Percentiles rank a stretch among this genome's conserved stretches.
Conservation (phyloP, 768 basidiomycete species). For the Mycena floridula region DNA sequence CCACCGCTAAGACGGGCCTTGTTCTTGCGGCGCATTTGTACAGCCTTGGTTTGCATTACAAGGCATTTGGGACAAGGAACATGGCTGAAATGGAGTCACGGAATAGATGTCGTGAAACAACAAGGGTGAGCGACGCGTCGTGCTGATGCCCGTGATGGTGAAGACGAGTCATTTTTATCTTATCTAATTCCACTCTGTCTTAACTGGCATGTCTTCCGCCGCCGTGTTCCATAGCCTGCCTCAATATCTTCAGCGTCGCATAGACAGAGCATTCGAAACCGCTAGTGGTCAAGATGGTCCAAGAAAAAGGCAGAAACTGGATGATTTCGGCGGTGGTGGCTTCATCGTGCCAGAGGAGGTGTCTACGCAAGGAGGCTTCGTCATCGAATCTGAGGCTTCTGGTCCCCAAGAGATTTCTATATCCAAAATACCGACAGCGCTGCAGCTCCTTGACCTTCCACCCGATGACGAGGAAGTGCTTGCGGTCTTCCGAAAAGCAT, state of each 20-base stretch:
- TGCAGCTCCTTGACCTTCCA: constrained; percentile 57
- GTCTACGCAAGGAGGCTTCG: constrained; percentile 25
- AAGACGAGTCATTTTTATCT: too few relatives aligned
- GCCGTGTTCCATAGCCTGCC: constrained; percentile 23
- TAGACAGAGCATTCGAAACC: constrained; percentile 47
- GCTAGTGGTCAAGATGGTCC: constrained; percentile 1
- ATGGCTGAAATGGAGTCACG: too few relatives aligned
- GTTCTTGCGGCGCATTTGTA: too few relatives aligned
- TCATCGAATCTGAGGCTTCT: constrained; percentile 20
- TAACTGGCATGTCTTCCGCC: constrained; percentile 4
- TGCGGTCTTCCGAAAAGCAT: constrained; percentile 68
- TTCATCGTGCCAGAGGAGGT: constrained; percentile 11
- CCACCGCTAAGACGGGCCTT: too few relatives aligned
- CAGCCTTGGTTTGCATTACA: too few relatives aligned
- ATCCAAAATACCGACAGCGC: constrained; percentile 51
- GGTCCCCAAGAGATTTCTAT: constrained; percentile 39
- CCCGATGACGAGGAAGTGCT: constrained; percentile 73
- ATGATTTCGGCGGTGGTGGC: constrained; percentile 4
- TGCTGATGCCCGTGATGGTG: too few relatives aligned
- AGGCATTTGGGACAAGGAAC: too few relatives aligned
- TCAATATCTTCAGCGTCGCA: constrained; percentile 30
- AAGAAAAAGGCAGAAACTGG: constrained; percentile 5
- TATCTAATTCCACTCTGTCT: too few relatives aligned
- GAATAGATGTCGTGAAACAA: too few relatives aligned
- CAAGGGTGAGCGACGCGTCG: too few relatives aligned